A percentile compares a stretch with the other conserved stretches of the same genome.
Evolutionary conservation across 2,329 filamentous ascomycete species (phyloP).

Genomic region (Blumeria hordei): DNA sequence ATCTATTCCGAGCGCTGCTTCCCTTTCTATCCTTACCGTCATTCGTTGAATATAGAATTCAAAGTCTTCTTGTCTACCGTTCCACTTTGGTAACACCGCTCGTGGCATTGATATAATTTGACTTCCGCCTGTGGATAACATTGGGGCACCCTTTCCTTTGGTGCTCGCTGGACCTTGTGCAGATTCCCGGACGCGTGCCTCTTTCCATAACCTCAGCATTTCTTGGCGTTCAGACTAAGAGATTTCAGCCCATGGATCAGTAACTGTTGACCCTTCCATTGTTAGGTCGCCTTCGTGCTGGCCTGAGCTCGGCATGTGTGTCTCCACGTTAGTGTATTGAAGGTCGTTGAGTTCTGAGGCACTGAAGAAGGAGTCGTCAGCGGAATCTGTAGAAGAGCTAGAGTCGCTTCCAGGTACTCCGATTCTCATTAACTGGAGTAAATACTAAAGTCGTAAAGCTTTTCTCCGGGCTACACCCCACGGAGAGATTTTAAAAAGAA

Average conservation of each 20-base stretch:
- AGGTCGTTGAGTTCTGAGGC: neutral
- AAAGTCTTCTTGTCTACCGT: neutral
- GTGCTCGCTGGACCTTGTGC: no score
- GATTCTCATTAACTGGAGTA: neutral
- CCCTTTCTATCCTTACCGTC: neutral
- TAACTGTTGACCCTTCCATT: neutral
- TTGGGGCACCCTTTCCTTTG: no score
- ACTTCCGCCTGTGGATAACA: no score
- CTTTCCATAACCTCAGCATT: neutral
- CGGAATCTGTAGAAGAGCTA: neutral
- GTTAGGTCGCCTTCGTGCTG: neutral
- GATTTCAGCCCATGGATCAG: neutral
- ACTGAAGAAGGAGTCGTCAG: neutral
- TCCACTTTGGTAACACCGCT: neutral
- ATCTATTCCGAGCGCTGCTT: neutral
- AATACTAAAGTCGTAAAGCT: neutral
- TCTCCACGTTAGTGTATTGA: neutral
- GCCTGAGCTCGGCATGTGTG: neutral
- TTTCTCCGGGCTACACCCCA: neutral
- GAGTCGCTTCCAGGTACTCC: neutral
- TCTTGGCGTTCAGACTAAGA: neutral
- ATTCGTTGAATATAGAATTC: neutral
- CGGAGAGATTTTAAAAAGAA: neutral
- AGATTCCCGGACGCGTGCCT: neutral
- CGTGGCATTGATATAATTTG: neutral